Conservation (phyloP, 140 eudicot species). For the Flaveria floridana region DNA sequence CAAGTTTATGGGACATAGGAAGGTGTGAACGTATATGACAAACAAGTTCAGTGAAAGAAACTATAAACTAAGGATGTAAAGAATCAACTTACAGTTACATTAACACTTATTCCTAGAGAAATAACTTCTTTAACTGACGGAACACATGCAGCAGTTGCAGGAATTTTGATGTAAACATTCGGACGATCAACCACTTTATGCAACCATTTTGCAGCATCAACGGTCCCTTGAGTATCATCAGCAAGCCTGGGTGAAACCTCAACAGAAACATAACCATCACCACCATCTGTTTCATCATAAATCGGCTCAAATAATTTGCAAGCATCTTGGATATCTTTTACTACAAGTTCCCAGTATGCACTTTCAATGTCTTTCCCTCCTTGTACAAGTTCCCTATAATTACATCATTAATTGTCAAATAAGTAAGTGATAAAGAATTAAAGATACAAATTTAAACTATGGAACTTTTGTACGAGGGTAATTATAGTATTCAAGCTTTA, state of each 20-base stretch:
- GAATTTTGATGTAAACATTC: conserved; percentile 93
- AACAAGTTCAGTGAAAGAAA: neutral
- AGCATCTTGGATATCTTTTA: conserved; percentile 96
- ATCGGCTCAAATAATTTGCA: conserved; percentile 91
- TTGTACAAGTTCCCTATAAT: conserved; percentile 79
- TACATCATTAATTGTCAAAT: neutral
- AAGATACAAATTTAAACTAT: neutral
- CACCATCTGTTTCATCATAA: conserved; percentile 83
- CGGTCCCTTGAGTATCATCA: conserved; percentile 83
- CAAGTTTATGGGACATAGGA: neutral
- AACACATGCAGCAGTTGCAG: conserved; percentile 88
- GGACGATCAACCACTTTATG: conserved; percentile 75
- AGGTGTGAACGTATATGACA: neutral
- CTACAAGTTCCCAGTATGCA: conserved; percentile 97
- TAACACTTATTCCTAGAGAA: conserved; percentile 83
- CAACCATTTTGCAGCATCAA: conserved; percentile 94
- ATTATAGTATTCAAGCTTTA: neutral
- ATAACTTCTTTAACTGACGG: conserved; percentile 92
- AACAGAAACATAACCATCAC: conserved; percentile 95
- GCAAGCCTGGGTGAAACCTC: conserved; percentile 96
- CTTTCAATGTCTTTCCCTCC: conserved; percentile 94
- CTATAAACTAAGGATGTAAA: conserved; percentile 19
- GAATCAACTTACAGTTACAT: conserved; percentile 77
- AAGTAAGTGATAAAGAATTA: neutral
- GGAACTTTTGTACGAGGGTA: neutral